Base-by-base conservation (phyloP, 2,329 filamentous ascomycete genomes). In the Botryosphaeria dothidea region DNA sequence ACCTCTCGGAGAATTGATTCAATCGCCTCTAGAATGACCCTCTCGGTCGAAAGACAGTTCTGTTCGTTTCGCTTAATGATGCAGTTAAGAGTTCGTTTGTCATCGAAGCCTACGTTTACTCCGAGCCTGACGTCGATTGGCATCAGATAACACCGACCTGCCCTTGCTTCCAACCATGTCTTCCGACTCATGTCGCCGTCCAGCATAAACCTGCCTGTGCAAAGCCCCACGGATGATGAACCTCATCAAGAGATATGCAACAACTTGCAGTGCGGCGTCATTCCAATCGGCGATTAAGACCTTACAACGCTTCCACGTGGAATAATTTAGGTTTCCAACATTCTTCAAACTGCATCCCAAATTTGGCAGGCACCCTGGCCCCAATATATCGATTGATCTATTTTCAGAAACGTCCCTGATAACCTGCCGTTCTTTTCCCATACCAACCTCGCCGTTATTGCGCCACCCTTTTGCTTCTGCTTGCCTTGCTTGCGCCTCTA, bases 371-470 rank as follows among this genome's bases (percentile, higher is more conserved):
- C 54, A 31, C 29, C 34, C 38, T 29, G 23, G 19, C 15, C 27
- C 25, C 41, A 60, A 60, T 60, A 60, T 60, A 60, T 60, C 56
- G 56, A 60, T 23, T 43, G n/a, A 17, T 19, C 54, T 58, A 58
- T 58, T 58, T 58, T 58, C 54, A 58, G 54, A 29, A 57, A 8
- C 52, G 19, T 25, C 3, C 21, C 34, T n/a, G 38, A 45, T 45
- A 45, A 27, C 23, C 36, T 13, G 25, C n/a, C 54, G 23, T 23
- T 25, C 36, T 45, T 13, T 21, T 46, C 19, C 11, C 56, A 34
- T 60, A 27, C 41, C 56, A 17, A n/a, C 49, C 7, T 43, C n/a
- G 11, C 6, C 31, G 5, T 36, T n/a, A 13, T 46, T 34, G 56
- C 25, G 27, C 41, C 25, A 60, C 27, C 11, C 27, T 9, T 27